Percentiles rank a stretch among this genome's conserved stretches.
Conservation (phyloP, 495 filamentous ascomycete genomes). For the Amorphotheca resinae region DNA sequence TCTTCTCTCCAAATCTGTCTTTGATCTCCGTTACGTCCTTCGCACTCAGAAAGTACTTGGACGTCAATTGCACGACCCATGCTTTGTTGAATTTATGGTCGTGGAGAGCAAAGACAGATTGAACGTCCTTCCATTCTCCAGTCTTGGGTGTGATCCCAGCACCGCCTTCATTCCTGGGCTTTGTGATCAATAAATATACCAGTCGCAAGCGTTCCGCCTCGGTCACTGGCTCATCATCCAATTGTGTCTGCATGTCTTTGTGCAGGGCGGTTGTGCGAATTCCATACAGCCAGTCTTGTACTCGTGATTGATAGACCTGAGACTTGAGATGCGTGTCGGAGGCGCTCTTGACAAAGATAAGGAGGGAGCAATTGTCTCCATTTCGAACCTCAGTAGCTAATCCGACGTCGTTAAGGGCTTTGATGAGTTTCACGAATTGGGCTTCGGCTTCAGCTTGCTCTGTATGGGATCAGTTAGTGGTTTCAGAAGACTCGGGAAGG, state of each 20-base stretch:
- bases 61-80: slow-evolving; percentile 85
- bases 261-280: slow-evolving; percentile 70
- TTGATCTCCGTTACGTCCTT: slow-evolving; percentile 74
- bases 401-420: slow-evolving; percentile 57
- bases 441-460: slow-evolving; percentile 55
- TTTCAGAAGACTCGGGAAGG: slow-evolving; percentile 1
- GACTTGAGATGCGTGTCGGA: slow-evolving; percentile 47
- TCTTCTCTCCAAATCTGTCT: slow-evolving; percentile 84
- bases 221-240: slow-evolving; percentile 57
- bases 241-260: slow-evolving; percentile 49
- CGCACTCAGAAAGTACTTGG: slow-evolving; percentile 62
- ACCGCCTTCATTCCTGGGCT: slow-evolving; percentile 67
- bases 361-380: slow-evolving; percentile 60
- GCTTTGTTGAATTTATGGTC: slow-evolving; percentile 75
- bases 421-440: slow-evolving; percentile 63
- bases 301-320: slow-evolving; percentile 59
- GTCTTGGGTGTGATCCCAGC: slow-evolving; percentile 76
- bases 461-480: slow-evolving; percentile 24
- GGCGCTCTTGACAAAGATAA: slow-evolving; percentile 73
- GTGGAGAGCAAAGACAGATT: slow-evolving; percentile 78
- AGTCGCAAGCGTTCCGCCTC: slow-evolving; percentile 83
- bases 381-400: slow-evolving; percentile 75
- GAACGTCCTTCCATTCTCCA: slow-evolving; percentile 76
- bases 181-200: slow-evolving; percentile 77
- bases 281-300: slow-evolving; percentile 94